These are phyloP conservation scores for Pythium rhizo-oryzae DNA, from an alignment of 352 stramenopile species.

Conservation along the genomic window DNA sequence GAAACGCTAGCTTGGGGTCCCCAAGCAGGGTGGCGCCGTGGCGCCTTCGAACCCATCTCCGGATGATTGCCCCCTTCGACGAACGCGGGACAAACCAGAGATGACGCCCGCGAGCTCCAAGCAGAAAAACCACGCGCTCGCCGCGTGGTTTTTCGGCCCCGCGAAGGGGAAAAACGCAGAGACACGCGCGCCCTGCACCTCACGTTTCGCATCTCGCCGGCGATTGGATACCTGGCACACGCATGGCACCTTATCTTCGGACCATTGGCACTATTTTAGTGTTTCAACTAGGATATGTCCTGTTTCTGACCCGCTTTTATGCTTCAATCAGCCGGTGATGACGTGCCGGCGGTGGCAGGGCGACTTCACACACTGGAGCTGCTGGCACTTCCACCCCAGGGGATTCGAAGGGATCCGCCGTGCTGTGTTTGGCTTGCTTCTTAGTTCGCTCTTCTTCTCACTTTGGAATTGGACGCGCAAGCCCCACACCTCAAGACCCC, in stretches of 20 bases:
- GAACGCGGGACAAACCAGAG: constrained; percentile 1
- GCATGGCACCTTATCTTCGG: constrained; percentile 3
- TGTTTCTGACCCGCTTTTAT: constrained; percentile 30
- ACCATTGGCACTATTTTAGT: constrained; percentile 4
- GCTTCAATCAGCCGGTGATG: constrained; percentile 32
- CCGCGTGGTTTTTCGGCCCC: constrained; percentile 1
- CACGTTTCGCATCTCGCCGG: constrained; percentile 8
- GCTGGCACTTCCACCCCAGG: background rate
- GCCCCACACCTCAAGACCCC: constrained; percentile 24
- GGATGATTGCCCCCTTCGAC: background rate
- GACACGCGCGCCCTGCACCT: constrained; percentile 25
- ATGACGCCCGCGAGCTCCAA: constrained; percentile 10
- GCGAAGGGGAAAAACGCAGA: constrained; percentile 14
- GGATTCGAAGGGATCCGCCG: background rate
- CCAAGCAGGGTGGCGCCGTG: too few species aligned
- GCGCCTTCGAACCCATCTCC: background rate
- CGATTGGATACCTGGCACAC: constrained; percentile 8
- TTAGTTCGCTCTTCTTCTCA: constrained; percentile 21
- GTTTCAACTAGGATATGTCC: constrained; percentile 17
- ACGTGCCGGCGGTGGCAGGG: constrained; percentile 31
- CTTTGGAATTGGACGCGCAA: constrained; percentile 37
- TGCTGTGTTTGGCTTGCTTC: too few species aligned
- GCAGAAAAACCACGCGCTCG: constrained; percentile 26
- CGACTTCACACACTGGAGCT: constrained; percentile 23
- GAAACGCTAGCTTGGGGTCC: too few species aligned